Evolutionary conservation across 2,329 filamentous ascomycete species (phyloP).

Genomic region (Proliferodiscus dingleyae): DNA sequence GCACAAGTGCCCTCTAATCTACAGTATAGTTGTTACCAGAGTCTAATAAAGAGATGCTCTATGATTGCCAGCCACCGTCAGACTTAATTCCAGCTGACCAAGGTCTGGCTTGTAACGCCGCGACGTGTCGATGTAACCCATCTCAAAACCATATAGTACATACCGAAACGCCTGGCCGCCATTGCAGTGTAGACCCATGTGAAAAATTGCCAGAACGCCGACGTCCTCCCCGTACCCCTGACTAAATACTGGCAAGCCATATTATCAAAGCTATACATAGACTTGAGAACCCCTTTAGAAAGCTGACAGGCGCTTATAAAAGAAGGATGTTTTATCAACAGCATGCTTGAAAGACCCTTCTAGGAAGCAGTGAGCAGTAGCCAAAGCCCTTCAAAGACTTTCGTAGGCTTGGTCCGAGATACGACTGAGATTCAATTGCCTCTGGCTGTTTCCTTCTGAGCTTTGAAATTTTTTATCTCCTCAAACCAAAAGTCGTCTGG

Average conservation of each 20-base stretch:
- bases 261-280: no score
- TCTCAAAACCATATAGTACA: not conserved
- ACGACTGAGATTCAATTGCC: conserved; percentile 22
- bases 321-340: no score
- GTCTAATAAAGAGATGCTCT: not conserved
- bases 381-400: no score
- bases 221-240: not conserved
- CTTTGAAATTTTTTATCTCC: conserved; percentile 76
- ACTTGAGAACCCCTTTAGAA: no score
- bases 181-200: not conserved
- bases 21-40: not conserved
- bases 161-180: conserved; percentile 1
- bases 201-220: not conserved
- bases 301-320: no score
- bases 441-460: conserved; percentile 47
- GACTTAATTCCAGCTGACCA: not conserved
- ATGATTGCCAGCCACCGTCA: not conserved
- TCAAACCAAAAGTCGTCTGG: conserved; percentile 74
- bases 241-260: no score
- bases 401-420: no score
- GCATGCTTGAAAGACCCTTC: no score
- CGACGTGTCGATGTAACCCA: not conserved
- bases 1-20: not conserved
- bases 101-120: not conserved
- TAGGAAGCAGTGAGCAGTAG: no score